These are phyloP conservation scores for Rostrohypoxylon terebratum DNA, from an alignment of 495 filamentous ascomycete species.

Conservation along the genomic window DNA sequence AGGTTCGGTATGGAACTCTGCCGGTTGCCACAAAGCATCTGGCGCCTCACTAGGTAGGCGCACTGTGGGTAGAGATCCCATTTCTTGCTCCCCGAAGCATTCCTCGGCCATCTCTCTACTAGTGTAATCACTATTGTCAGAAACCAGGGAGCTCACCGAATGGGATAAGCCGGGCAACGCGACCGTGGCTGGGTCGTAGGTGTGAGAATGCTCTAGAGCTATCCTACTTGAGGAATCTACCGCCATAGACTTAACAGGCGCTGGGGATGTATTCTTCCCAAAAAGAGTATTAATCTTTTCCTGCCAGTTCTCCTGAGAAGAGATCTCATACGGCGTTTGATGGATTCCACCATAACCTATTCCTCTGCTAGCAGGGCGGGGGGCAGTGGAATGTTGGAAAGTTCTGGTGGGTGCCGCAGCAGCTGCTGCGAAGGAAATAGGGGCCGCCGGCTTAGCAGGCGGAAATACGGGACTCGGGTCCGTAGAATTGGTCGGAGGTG, in stretches of 20 bases:
- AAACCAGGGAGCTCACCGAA: conserved; percentile 33
- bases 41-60: conserved; percentile 72
- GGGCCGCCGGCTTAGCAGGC: conserved; percentile 56
- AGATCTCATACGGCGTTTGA: conserved; percentile 47
- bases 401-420: conserved; percentile 26
- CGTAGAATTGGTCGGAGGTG: conserved; percentile 61
- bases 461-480: conserved; percentile 51
- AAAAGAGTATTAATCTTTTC: conserved; percentile 79
- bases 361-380: conserved; percentile 43
- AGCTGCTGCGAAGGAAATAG: conserved; percentile 66
- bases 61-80: conserved; percentile 78
- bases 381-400: conserved; percentile 13
- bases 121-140: conserved; percentile 55
- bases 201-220: conserved; percentile 65
- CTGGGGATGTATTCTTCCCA: conserved; percentile 65
- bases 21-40: conserved; percentile 61
- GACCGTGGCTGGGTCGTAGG: conserved; percentile 66
- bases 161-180: conserved; percentile 62
- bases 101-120: conserved; percentile 76
- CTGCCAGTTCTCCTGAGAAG: conserved; percentile 69
- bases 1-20: conserved; percentile 45
- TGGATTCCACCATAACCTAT: conserved; percentile 39
- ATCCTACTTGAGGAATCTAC: conserved; percentile 70
- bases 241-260: conserved; percentile 65
- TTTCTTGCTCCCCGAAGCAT: conserved; percentile 85